A percentile compares a stretch with the other conserved stretches of the same genome.
Evolutionary conservation across 306 rosid genomes (phyloP).

Genomic region (Gastrolobium villosum): DNA sequence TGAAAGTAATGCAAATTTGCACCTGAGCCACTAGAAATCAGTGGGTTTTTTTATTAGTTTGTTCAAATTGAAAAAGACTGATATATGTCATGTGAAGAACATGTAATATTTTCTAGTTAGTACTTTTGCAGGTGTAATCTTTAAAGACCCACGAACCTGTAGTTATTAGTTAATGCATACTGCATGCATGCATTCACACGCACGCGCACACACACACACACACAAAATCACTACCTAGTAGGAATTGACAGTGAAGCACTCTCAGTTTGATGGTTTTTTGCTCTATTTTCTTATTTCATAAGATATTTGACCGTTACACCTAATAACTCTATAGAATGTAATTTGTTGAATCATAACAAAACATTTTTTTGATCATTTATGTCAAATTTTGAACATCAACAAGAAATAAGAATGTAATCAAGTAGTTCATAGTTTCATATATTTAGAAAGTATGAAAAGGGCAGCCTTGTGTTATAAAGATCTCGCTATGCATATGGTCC

Average conservation of each 20-base stretch:
- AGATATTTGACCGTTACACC: conserved; percentile 24
- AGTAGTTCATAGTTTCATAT: conserved; percentile 19
- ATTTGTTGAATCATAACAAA: conserved; percentile 12
- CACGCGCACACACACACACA: not conserved
- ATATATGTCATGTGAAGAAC: conserved; percentile 31
- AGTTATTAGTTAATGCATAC: not conserved
- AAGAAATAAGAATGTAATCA: not conserved
- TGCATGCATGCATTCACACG: not conserved
- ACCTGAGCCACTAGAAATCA: conserved; percentile 24
- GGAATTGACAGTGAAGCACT: conserved; percentile 10
- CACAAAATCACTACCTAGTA: not conserved
- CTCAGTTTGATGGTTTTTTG: not conserved
- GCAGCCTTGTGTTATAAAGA: too few relatives aligned
- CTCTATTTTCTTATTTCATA: not conserved
- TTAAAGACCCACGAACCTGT: not conserved
- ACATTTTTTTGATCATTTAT: conserved; percentile 11
- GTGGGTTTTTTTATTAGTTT: conserved; percentile 23
- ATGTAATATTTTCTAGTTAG: conserved; percentile 16
- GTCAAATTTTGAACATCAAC: conserved; percentile 9
- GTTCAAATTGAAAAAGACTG: conserved; percentile 4
- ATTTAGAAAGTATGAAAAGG: not conserved
- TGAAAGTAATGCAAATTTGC: conserved; percentile 25
- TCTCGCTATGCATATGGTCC: too few relatives aligned
- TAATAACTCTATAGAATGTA: not conserved
- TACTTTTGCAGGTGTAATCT: not conserved